Evolutionary conservation across 805 yeast genomes (phyloP).

Genomic region (Candida stauntonica): DNA sequence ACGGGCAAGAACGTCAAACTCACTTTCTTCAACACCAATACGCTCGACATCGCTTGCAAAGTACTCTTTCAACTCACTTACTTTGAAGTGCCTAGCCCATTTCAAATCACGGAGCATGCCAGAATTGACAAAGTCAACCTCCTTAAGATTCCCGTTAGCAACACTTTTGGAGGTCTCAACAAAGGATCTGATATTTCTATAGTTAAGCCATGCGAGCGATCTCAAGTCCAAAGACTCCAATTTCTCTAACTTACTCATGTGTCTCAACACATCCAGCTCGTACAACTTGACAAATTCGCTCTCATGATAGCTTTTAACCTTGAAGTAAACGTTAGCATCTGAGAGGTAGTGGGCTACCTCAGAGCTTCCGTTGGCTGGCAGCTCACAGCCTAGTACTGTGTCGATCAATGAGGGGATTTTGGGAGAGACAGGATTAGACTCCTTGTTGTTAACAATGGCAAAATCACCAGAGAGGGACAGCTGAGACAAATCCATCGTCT

Average conservation of each 20-base stretch:
- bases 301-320: conserved; percentile 17
- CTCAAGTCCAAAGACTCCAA: conserved; percentile 34
- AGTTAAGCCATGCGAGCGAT: conserved; percentile 47
- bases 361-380: background rate
- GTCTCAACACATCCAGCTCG: conserved; percentile 23
- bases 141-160: conserved; percentile 8
- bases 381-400: conserved; percentile 14
- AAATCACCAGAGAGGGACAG: conserved; percentile 67
- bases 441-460: conserved; percentile 32
- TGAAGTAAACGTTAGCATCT: conserved; percentile 20
- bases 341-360: conserved; percentile 10
- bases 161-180: conserved; percentile 19
- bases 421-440: background rate
- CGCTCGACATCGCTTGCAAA: conserved; percentile 18
- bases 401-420: conserved; percentile 22
- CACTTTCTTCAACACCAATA: conserved; percentile 3
- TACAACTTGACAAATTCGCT: conserved; percentile 16
- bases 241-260: conserved; percentile 31
- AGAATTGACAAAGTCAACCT: conserved; percentile 40
- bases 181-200: conserved; percentile 32
- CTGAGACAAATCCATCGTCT: conserved; percentile 51
- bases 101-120: conserved; percentile 46
- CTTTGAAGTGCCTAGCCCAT: conserved; percentile 36
- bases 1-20: conserved; percentile 10
- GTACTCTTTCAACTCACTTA: conserved; percentile 15